Evolutionary conservation across 768 basidiomycete species (phyloP).

Genomic region (Lentinula sp.): DNA sequence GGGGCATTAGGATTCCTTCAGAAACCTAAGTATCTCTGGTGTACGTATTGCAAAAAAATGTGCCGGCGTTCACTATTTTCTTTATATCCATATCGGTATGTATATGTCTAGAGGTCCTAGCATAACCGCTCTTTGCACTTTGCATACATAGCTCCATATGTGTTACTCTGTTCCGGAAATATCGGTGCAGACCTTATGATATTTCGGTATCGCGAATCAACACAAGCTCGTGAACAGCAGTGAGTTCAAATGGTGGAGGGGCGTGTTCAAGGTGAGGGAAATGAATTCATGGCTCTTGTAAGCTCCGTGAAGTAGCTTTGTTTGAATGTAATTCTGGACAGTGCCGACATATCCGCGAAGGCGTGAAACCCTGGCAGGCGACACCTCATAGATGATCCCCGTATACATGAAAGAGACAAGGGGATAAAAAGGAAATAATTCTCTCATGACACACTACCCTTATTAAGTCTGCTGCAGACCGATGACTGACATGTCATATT

Average conservation of each 20-base stretch:
- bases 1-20: too few species aligned
- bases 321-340: background rate
- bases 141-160: background rate
- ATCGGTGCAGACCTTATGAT: background rate
- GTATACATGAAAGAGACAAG: too few species aligned
- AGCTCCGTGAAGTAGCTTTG: background rate
- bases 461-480: too few species aligned
- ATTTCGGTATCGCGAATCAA: background rate
- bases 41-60: too few species aligned
- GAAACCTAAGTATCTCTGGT: too few species aligned
- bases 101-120: too few species aligned
- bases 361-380: background rate
- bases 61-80: too few species aligned
- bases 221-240: background rate
- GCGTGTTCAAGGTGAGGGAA: background rate
- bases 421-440: too few species aligned
- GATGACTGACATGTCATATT: too few species aligned
- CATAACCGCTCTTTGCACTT: too few species aligned
- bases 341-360: background rate
- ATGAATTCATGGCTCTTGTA: background rate
- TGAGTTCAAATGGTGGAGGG: background rate
- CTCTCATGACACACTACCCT: too few species aligned
- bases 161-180: background rate
- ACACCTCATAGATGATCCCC: background rate
- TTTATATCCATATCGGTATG: too few species aligned